Evolutionary conservation across 305 asterid species (phyloP), one percentile per base, ranked within the genome.

Genomic region (Fraxinus dipetala): DNA sequence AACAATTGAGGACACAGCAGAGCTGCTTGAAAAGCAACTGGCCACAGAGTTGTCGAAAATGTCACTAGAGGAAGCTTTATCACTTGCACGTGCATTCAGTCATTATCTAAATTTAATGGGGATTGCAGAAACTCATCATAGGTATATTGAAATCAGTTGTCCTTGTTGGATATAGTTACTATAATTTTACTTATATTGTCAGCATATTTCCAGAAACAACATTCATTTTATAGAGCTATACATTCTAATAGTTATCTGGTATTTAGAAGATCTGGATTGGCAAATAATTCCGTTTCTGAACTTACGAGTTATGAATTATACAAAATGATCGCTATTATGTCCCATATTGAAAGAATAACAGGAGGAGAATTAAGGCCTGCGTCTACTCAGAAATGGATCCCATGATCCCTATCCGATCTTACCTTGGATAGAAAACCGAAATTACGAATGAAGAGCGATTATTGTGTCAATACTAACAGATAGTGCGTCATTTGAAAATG

Each of bases 71-170:
- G 98, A 96, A 85, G 98, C 99, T 24, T 80, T 94, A 36, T 79
- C 93, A 20, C 95, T 96, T 78, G 98, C 98, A 54, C 90, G 99
- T 9, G 94, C 97, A 26, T 96, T 96, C 87, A 96, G 97, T 85
- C 99, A 96, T 87, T 92, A 93, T 87, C 92, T 96, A 35, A 96
- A 91, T 82, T 89, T 96, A 85, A 91, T 96, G 88, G 98, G 97
- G 79, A 92, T 94, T 82, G 98, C 98, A 45, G 99, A 96, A 89
- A 96, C 98, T 76, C 98, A 96, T 88, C 99, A 96, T 85, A 90
- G 98, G 99, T 96, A 82, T 31, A 75, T 3, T 75, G 36, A 34
- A 22, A 48, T 82, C 77, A 65, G 40, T 32, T 45, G 48, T 24
- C 28, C 80, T 32, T 59, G 8, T 45, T 16, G 36, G 43, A 80